Evolutionary conservation across 768 basidiomycete genomes (phyloP).

Genomic region (Lyophyllum semitale): DNA sequence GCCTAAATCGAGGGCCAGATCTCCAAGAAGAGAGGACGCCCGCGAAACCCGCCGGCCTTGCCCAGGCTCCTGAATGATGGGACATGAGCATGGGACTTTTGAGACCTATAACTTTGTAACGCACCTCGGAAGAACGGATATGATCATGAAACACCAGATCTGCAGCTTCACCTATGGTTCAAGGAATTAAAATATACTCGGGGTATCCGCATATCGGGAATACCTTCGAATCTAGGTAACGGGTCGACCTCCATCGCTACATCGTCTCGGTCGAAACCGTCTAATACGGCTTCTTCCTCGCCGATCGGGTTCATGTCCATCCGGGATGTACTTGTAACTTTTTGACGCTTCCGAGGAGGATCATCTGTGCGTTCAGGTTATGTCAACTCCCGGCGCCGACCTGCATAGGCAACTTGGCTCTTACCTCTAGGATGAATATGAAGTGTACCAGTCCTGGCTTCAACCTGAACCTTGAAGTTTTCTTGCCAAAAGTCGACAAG

Average conservation of each 20-base stretch:
- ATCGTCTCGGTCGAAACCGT: neutral
- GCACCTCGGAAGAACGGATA: constrained; percentile 61
- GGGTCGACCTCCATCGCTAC: constrained; percentile 1
- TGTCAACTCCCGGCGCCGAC: neutral
- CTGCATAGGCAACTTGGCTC: neutral
- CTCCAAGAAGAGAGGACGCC: constrained; percentile 51
- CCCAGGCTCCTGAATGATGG: constrained; percentile 68
- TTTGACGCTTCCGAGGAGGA: constrained; percentile 52
- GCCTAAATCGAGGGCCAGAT: constrained; percentile 48
- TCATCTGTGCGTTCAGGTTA: constrained; percentile 30
- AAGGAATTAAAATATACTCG: neutral
- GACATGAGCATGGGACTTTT: neutral
- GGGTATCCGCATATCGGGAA: neutral
- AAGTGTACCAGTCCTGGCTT: constrained; percentile 53
- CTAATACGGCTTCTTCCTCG: neutral
- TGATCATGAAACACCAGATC: constrained; percentile 14
- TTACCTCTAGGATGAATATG: constrained; percentile 40
- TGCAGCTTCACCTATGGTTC: neutral
- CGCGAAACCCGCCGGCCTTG: constrained; percentile 78
- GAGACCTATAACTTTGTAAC: neutral
- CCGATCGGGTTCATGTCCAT: neutral
- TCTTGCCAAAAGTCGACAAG: constrained; percentile 75
- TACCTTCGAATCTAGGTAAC: constrained; percentile 5
- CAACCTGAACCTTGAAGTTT: constrained; percentile 70
- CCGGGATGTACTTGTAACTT: constrained; percentile 20